A percentile compares a stretch with the other conserved stretches of the same genome.
Conservation (phyloP, 2,329 filamentous ascomycete species). For the Colletotrichum simmondsii region DNA sequence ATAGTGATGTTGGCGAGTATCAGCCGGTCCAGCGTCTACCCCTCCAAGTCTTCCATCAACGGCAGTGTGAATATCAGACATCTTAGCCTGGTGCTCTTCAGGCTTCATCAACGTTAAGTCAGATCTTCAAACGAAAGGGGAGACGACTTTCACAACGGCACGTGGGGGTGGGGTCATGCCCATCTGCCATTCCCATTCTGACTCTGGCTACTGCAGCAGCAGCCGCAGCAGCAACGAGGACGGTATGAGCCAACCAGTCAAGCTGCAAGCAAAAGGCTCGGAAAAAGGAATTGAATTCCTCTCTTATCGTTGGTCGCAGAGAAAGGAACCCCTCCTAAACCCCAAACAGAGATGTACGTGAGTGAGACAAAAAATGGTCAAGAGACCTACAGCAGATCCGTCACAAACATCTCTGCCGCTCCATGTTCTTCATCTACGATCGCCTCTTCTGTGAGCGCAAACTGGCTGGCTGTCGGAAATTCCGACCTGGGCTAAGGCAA, state of each 20-base stretch:
- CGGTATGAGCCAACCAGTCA: background rate
- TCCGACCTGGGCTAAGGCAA: background rate
- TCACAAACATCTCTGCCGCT: background rate
- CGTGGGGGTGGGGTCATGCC: slow-evolving; percentile 7
- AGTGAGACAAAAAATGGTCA: slow-evolving; percentile 1
- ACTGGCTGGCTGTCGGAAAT: background rate
- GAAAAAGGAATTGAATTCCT: background rate
- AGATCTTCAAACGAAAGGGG: background rate
- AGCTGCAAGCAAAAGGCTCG: background rate
- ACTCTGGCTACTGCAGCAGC: background rate
- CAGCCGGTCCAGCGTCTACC: slow-evolving; percentile 2
- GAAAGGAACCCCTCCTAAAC: no score
- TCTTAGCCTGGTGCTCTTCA: background rate
- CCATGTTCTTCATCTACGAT: background rate
- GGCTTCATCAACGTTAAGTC: background rate
- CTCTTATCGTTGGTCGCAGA: slow-evolving; percentile 3
- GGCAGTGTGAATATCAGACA: background rate
- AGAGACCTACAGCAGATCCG: background rate
- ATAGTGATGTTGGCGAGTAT: background rate
- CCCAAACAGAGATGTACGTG: background rate
- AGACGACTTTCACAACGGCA: background rate
- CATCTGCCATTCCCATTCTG: background rate
- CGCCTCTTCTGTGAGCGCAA: background rate
- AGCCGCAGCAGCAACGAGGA: background rate
- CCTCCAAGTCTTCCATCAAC: background rate